Evolutionary conservation across 768 basidiomycete species (phyloP).

Genomic region (Daedaleopsis nitida): DNA sequence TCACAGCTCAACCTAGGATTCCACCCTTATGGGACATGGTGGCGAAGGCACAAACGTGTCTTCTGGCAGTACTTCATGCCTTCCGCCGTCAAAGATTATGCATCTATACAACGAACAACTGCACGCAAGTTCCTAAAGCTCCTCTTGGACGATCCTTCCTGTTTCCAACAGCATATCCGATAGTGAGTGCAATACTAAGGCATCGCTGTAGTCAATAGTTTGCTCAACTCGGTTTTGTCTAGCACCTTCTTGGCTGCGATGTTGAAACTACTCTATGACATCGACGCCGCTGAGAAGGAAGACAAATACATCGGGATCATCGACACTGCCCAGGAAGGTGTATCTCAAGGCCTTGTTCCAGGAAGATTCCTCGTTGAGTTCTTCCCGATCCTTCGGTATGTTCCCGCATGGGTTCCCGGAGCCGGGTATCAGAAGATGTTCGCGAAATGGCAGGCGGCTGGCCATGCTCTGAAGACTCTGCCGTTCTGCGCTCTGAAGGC

Average conservation of each 20-base stretch:
- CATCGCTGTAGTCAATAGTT: neutral
- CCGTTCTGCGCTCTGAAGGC: neutral
- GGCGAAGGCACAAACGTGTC: conserved; percentile 14
- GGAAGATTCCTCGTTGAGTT: conserved; percentile 30
- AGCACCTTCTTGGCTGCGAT: conserved; percentile 16
- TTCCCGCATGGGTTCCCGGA: conserved; percentile 24
- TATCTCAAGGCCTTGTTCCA: conserved; percentile 8
- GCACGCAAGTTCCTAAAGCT: neutral
- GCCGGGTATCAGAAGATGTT: neutral
- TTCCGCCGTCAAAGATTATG: neutral
- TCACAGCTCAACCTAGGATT: neutral
- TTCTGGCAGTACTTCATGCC: conserved; percentile 15
- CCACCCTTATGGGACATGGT: conserved; percentile 12
- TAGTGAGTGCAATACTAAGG: neutral
- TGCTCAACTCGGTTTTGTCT: too few species aligned
- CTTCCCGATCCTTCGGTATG: conserved; percentile 23
- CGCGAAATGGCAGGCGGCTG: neutral
- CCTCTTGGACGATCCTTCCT: neutral
- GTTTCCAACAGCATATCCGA: conserved; percentile 4
- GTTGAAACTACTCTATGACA: conserved; percentile 11
- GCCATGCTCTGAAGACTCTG: neutral
- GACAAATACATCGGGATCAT: conserved; percentile 3
- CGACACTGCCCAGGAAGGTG: conserved; percentile 8
- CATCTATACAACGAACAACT: neutral
- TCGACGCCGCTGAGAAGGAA: neutral